phyloP scores from a whole-genome alignment of 2,329 filamentous ascomycete species.

The Cryphonectria parasitica region DNA sequence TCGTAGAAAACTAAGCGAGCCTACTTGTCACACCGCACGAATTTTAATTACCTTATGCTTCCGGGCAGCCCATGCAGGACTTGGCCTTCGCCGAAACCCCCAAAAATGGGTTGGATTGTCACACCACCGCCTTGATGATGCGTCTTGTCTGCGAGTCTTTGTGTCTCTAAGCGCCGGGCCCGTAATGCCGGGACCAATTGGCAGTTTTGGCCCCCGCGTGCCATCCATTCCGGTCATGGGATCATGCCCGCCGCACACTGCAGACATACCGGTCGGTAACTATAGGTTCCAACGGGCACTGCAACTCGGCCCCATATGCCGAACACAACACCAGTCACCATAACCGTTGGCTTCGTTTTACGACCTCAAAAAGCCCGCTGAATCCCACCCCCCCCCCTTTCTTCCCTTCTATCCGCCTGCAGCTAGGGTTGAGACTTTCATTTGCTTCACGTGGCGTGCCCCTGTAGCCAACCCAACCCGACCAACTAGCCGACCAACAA shows the following conservation, averaged over 20 bases:
- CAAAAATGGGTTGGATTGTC: neutral
- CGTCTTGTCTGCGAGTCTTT: neutral
- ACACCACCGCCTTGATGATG: conserved; percentile 3
- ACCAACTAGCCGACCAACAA: neutral
- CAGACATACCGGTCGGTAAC: neutral
- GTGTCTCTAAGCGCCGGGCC: neutral
- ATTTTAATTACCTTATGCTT: neutral
- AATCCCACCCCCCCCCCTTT: neutral
- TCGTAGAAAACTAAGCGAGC: neutral
- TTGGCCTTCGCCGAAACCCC: neutral
- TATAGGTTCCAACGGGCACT: neutral
- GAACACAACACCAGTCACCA: neutral
- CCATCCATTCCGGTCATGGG: neutral
- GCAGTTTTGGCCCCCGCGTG: neutral
- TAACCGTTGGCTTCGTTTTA: neutral
- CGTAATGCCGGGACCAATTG: conserved; percentile 5
- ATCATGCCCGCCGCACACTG: neutral
- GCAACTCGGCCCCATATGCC: conserved; percentile 7
- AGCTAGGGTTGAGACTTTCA: neutral
- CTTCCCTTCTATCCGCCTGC: neutral
- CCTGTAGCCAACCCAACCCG: conserved; percentile 16
- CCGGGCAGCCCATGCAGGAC: neutral
- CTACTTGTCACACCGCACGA: neutral
- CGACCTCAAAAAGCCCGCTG: neutral
- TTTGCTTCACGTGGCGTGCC: conserved; percentile 6